phyloP scores from a whole-genome alignment of 768 basidiomycete species.

The Pisolithus sp. region DNA sequence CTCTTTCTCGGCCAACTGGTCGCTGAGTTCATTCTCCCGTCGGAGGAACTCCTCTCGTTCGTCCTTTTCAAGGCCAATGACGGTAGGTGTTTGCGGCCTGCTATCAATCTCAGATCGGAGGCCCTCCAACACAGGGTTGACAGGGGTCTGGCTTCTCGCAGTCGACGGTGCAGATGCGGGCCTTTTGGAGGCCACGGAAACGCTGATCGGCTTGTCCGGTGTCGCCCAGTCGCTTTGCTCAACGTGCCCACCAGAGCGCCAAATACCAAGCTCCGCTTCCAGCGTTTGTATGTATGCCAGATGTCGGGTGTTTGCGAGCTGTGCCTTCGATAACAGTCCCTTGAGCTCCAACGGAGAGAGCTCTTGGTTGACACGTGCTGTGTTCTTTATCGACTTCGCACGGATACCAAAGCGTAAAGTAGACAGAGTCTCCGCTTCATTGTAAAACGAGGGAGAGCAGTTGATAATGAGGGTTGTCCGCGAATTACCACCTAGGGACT shows the following conservation, averaged over 20 bases:
- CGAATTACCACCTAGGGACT: slow-evolving; percentile 93
- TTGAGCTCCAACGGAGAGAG: slow-evolving; percentile 96
- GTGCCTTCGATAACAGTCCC: slow-evolving; percentile 81
- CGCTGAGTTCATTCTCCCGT: slow-evolving; percentile 94
- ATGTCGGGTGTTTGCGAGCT: slow-evolving; percentile 75
- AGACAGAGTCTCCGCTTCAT: slow-evolving; percentile 91
- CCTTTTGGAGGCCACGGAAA: slow-evolving; percentile 41
- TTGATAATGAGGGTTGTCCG: slow-evolving; percentile 98
- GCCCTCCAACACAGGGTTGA: slow-evolving; percentile 67
- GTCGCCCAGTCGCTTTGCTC: slow-evolving; percentile 78
- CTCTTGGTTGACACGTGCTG: slow-evolving; percentile 96
- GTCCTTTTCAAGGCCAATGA: slow-evolving; percentile 85
- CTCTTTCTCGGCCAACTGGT: slow-evolving; percentile 89
- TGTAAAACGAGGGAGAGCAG: slow-evolving; percentile 96
- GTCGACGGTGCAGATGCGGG: slow-evolving; percentile 54
- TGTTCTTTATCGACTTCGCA: slow-evolving; percentile 99
- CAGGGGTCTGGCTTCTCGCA: slow-evolving; percentile 65
- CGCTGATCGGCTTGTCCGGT: slow-evolving; percentile 48
- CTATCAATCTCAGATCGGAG: slow-evolving; percentile 69
- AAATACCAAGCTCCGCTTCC: slow-evolving; percentile 85
- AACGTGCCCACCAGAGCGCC: slow-evolving; percentile 83
- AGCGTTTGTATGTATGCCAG: slow-evolving; percentile 83
- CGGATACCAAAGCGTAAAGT: slow-evolving; percentile 99
- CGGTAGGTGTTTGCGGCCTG: slow-evolving; percentile 89
- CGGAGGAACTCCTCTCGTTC: slow-evolving; percentile 96